Base-by-base conservation (phyloP, 768 basidiomycete species). In the Peribolospora baueri region DNA sequence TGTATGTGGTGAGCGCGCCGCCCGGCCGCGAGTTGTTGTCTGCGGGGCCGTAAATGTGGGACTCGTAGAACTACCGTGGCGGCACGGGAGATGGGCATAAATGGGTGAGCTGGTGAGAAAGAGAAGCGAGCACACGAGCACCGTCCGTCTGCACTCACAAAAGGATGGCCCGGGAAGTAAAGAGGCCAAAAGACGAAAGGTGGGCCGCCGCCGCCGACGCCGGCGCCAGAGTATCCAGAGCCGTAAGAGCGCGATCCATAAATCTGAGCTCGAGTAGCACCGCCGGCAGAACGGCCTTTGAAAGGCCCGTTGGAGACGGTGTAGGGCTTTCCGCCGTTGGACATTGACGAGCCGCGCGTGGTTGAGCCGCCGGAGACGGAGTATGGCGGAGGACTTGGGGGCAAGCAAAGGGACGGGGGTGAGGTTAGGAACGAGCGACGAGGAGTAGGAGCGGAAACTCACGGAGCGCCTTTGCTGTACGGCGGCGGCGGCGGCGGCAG, bases 101-200 rank as follows among this genome's bases (percentile, higher is more conserved):
- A 7, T 5, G 37, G 4, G 40, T 25, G 6, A 56, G 42, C 45
- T 6, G 42, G 52, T 43, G 42, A 54, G 37, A 42, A 54, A 41
- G 11, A 54, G 46, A 3, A 13, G 36, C 10, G 36, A 37, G 14
- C 7, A 48, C 42, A 38, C n/a, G 11, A 48, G 36, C n/a, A 54
- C 42, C 36, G 41, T 38, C 6, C 10, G n/a, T 8, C 25, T 3
- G 36, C 43, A 47, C 36, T 43, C 48, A 48, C 43, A 53, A 40
- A 45, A 25, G 25, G 25, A 25, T 25, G 25, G 25, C 25, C 38
- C 36, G 52, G 40, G 46, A 53, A 57, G 48, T 50, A 54, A 36
- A 51, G 41, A 1, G 54, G 53, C 48, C 54, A 57, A 42, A 56
- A 58, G 37, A 51, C 51, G 50, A 56, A 58, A n/a, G 55, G 56